Conservation (phyloP, 176 grass and related monocot species). For the Aegilops longissima region DNA sequence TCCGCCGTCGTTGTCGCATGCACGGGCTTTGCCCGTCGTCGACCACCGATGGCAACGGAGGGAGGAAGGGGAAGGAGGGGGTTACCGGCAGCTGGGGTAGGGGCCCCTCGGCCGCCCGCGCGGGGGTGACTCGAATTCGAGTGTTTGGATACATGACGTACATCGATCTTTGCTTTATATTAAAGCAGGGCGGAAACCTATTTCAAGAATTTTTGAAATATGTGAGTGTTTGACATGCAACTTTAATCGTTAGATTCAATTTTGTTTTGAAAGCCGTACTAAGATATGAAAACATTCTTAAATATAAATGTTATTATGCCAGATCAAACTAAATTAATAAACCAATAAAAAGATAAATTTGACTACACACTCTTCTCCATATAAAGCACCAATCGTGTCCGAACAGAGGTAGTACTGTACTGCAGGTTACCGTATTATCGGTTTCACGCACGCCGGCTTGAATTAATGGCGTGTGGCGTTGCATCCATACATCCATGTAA, state of each 20-base stretch:
- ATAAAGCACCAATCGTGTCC: neutral
- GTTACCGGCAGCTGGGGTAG: no score
- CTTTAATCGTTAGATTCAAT: neutral
- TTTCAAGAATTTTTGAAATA: no score
- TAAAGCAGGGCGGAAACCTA: neutral
- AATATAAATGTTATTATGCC: neutral
- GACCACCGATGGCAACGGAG: no score
- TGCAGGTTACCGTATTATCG: neutral
- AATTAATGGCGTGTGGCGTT: neutral
- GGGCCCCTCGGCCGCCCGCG: no score
- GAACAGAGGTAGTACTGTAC: neutral
- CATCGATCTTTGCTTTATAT: no score
- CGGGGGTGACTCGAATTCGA: no score
- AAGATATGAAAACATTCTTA: neutral
- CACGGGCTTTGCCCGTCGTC: no score
- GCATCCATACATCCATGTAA: neutral
- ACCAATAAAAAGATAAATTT: neutral
- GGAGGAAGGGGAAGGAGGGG: no score
- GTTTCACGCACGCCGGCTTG: neutral
- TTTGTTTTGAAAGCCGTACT: neutral
- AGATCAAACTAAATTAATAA: neutral
- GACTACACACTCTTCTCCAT: neutral
- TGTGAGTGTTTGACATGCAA: neutral
- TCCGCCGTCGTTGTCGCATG: no score
- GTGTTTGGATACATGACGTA: no score